These are phyloP conservation scores for Naganishia antarctica DNA, from an alignment of 768 basidiomycete genomes.

Conservation along the genomic window DNA sequence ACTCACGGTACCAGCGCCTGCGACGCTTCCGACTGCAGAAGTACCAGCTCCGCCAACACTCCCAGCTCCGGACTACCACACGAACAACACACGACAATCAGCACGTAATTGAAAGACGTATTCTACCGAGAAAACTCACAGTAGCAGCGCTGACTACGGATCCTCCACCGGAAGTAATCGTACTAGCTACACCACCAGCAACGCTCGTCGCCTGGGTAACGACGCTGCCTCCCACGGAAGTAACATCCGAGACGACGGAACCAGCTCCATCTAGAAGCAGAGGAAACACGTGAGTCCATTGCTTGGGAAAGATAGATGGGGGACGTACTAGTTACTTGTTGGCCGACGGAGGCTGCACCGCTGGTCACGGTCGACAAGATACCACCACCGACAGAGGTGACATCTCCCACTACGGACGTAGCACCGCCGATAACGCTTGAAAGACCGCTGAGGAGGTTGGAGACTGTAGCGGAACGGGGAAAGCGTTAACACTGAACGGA, in stretches of 20 bases:
- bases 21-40: conserved; percentile 3
- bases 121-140: neutral
- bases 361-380: conserved; percentile 3
- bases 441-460: conserved; percentile 10
- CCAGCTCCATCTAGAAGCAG: neutral
- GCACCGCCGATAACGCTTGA: conserved; percentile 4
- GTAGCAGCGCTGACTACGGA: neutral
- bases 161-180: neutral
- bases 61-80: neutral
- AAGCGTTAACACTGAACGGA: neutral
- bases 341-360: conserved; percentile 7
- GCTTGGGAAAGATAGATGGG: neutral
- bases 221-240: no score
- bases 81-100: neutral
- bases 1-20: conserved; percentile 14
- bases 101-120: neutral
- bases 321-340: conserved; percentile 4
- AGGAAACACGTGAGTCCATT: neutral
- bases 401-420: neutral
- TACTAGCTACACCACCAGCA: conserved; percentile 2
- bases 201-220: no score
- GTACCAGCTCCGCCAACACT: neutral
- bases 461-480: conserved; percentile 4
- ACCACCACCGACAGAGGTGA: neutral
- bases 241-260: neutral